These are phyloP conservation scores for Tolypocladium album DNA, from an alignment of 2,329 filamentous ascomycete species.

Conservation along the genomic window DNA sequence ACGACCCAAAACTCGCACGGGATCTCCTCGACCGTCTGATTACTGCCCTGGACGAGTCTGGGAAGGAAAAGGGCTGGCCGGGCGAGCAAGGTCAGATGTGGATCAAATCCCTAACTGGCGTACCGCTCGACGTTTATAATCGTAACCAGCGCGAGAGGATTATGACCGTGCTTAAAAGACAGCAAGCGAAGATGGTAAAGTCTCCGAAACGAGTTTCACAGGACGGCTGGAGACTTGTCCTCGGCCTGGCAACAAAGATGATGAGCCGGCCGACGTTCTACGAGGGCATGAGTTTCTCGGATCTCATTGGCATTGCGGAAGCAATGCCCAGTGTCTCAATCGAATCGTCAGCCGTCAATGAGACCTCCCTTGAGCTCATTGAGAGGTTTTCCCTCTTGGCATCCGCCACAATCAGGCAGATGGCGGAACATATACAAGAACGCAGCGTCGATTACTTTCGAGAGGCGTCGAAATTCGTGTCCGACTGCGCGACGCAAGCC, in stretches of 20 bases:
- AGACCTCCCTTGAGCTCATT: conserved; percentile 19
- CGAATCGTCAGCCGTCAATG: conserved; percentile 12
- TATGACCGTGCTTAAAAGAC: conserved; percentile 21
- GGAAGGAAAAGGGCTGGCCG: conserved; percentile 20
- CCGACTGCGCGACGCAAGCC: conserved; percentile 9
- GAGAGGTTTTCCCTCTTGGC: conserved; percentile 21
- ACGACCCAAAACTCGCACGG: conserved; percentile 19
- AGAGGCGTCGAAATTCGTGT: conserved; percentile 14
- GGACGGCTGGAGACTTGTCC: conserved; percentile 23
- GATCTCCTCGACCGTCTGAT: conserved; percentile 22
- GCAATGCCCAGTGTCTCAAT: conserved; percentile 16
- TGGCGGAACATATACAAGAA: conserved; percentile 31
- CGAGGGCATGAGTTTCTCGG: conserved; percentile 29
- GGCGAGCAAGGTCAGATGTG: conserved; percentile 15
- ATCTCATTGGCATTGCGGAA: conserved; percentile 23
- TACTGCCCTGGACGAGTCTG: conserved; percentile 14
- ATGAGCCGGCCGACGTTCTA: conserved; percentile 42
- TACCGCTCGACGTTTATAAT: conserved; percentile 27
- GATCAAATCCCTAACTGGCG: conserved; percentile 20
- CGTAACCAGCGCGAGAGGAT: conserved; percentile 33
- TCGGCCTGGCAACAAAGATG: conserved; percentile 36
- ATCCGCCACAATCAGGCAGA: conserved; percentile 26
- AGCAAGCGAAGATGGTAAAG: conserved; percentile 13
- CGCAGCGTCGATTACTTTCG: conserved; percentile 29
- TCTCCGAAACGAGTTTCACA: conserved; percentile 13